phyloP scores from a whole-genome alignment of 257 asterid species.

The Solanum etuberosum region DNA sequence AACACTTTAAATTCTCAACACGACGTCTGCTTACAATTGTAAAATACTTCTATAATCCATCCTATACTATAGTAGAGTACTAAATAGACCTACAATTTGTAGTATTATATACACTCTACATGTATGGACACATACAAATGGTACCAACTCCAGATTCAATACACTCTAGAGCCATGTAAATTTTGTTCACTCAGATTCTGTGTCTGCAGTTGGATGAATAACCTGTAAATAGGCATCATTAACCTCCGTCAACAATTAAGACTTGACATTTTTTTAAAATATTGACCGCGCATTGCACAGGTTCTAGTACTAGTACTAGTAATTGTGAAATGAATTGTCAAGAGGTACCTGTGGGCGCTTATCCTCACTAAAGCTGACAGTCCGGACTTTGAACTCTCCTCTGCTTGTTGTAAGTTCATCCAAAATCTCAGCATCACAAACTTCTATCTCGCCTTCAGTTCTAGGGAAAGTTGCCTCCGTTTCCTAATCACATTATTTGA shows the following conservation, averaged over 20 bases:
- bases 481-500: conserved; percentile 10
- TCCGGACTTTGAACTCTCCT: conserved; percentile 45
- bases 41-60: neutral
- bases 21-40: neutral
- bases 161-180: neutral
- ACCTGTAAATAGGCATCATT: neutral
- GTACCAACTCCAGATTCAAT: neutral
- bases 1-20: neutral
- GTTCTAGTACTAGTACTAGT: neutral
- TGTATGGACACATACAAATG: neutral
- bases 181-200: neutral
- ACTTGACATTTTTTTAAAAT: neutral
- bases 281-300: neutral
- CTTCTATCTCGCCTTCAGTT: conserved; percentile 8
- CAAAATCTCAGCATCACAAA: conserved; percentile 35
- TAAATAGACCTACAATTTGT: neutral
- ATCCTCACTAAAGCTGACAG: conserved; percentile 30
- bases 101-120: neutral
- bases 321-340: neutral
- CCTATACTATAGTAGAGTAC: neutral
- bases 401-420: conserved; percentile 51
- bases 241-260: neutral
- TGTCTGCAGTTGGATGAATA: neutral
- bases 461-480: neutral
- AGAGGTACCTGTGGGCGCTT: conserved; percentile 21